These are phyloP conservation scores for Bombardia bombarda DNA, from an alignment of 495 filamentous ascomycete species.

Conservation along the genomic window DNA sequence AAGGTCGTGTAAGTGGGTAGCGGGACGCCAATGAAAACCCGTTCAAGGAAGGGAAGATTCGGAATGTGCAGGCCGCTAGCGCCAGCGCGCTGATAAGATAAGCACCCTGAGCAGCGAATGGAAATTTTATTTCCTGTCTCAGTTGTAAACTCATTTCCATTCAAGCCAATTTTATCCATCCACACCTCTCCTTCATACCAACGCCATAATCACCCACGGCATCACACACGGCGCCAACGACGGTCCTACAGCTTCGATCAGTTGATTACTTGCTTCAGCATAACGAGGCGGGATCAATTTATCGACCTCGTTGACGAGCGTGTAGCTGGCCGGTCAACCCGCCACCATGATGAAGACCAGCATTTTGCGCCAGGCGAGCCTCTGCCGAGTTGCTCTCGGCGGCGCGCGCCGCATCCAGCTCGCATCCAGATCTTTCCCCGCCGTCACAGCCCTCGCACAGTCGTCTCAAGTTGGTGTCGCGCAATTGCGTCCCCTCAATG, in stretches of 20 bases:
- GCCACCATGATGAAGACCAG: slow-evolving; percentile 22
- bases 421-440: slow-evolving; percentile 13
- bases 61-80: too few relatives aligned
- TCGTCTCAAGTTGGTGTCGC: slow-evolving; percentile 6
- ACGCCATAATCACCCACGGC: background rate
- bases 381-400: slow-evolving; percentile 17
- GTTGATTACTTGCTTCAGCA: background rate
- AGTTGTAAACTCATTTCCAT: background rate
- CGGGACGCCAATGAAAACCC: too few relatives aligned
- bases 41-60: too few relatives aligned
- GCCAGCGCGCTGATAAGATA: slow-evolving; percentile 8
- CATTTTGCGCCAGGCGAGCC: slow-evolving; percentile 20
- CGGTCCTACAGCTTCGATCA: slow-evolving; percentile 1
- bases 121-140: slow-evolving; percentile 5
- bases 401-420: slow-evolving; percentile 16
- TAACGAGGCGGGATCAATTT: slow-evolving; percentile 1
- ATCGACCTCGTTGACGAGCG: slow-evolving; percentile 6
- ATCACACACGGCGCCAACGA: slow-evolving; percentile 5
- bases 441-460: slow-evolving; percentile 10
- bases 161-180: background rate
- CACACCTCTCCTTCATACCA: background rate
- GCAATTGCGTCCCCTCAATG: slow-evolving; percentile 11
- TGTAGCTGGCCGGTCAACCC: background rate
- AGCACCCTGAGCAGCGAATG: slow-evolving; percentile 1
- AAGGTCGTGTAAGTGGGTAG: too few relatives aligned